phyloP scores from a whole-genome alignment of 1,284 basidiomycete genomes.

The Papiliotrema laurentii region DNA sequence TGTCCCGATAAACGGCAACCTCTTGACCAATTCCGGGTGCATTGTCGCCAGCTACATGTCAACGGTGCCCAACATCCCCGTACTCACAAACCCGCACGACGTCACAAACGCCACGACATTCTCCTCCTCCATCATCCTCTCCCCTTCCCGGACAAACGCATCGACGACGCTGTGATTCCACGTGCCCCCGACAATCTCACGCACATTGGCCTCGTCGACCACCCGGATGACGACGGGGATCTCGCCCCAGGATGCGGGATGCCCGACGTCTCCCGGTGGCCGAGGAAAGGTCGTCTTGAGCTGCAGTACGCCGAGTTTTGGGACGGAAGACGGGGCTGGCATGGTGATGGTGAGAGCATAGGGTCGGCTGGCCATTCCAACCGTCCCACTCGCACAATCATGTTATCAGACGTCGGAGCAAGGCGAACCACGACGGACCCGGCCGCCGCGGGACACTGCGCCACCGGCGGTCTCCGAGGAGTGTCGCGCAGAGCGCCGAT shows the following conservation, averaged over 20 bases:
- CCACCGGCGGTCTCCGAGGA: too few species aligned
- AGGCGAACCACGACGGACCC: too few species aligned
- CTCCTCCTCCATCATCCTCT: conserved; percentile 20
- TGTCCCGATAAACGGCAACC: conserved; percentile 27
- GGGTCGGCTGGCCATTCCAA: too few species aligned
- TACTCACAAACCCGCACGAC: conserved; percentile 21
- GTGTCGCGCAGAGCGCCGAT: too few species aligned
- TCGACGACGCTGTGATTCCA: conserved; percentile 22
- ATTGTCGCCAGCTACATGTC: conserved; percentile 25
- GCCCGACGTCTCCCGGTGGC: conserved; percentile 22
- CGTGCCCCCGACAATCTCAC: conserved; percentile 12
- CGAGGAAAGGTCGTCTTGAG: conserved; percentile 25
- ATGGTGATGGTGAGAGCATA: too few species aligned
- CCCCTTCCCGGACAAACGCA: conserved; percentile 22
- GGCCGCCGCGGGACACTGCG: too few species aligned
- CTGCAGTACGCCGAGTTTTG: conserved; percentile 26
- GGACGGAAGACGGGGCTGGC: too few species aligned
- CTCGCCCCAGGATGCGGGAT: conserved; percentile 15
- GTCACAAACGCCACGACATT: conserved; percentile 24
- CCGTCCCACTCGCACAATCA: too few species aligned
- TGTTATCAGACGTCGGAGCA: too few species aligned
- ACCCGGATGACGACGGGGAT: conserved; percentile 23
- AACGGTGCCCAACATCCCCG: neutral
- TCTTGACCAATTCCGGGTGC: conserved; percentile 20
- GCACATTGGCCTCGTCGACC: conserved; percentile 16